Conservation (phyloP, 192 early-diverging fungal species). For the Backusella mclennaniae region DNA sequence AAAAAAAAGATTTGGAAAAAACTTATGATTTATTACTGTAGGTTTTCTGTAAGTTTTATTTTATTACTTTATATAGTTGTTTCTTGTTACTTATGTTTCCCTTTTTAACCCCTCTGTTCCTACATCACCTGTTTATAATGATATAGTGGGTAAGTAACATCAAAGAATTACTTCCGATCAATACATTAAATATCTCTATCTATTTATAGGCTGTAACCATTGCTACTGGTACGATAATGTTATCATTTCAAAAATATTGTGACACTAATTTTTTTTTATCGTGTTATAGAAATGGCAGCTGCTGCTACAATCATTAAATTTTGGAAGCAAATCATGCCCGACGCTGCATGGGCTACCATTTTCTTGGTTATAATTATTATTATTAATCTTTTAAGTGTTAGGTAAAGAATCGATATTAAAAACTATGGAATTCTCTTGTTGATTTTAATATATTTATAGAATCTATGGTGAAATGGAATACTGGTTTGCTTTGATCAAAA, state of each 20-base stretch:
- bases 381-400: conserved; percentile 62
- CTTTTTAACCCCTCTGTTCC: background rate
- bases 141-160: conserved; percentile 28
- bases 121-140: background rate
- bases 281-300: conserved; percentile 64
- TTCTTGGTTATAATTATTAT: conserved; percentile 60
- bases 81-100: conserved; percentile 33
- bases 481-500: conserved; percentile 75
- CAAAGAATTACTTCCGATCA: background rate
- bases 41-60: conserved; percentile 18
- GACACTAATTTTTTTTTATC: conserved; percentile 11
- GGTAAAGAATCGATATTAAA: background rate
- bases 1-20: background rate
- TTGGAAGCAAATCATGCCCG: conserved; percentile 41
- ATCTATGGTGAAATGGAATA: conserved; percentile 92
- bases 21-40: background rate
- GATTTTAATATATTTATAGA: conserved; percentile 24
- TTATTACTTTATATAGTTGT: background rate
- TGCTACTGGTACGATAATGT: conserved; percentile 21
- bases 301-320: conserved; percentile 82
- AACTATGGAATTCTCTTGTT: background rate
- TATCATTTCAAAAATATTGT: background rate
- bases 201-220: conserved; percentile 29
- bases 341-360: conserved; percentile 43
- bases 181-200: background rate